These are phyloP conservation scores for Glycine latifolia DNA, from an alignment of 306 rosid genomes.

Conservation along the genomic window DNA sequence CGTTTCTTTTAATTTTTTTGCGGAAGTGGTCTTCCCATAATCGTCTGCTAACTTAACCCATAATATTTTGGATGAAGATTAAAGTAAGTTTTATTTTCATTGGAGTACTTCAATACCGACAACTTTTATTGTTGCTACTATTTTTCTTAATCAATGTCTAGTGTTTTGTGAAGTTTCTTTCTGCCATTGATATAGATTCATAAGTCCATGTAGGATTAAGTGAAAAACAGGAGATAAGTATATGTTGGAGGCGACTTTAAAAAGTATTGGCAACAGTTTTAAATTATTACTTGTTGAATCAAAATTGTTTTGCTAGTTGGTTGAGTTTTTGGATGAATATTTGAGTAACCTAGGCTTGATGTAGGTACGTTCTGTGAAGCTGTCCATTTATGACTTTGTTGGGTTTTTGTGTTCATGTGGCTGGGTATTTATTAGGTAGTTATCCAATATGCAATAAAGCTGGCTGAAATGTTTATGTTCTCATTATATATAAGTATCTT, in stretches of 20 bases:
- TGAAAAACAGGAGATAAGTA: conserved; percentile 62
- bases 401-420: neutral
- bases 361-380: neutral
- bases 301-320: neutral
- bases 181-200: conserved; percentile 35
- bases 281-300: neutral
- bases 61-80: no score
- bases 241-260: conserved; percentile 31
- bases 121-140: neutral
- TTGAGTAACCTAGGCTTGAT: conserved; percentile 12
- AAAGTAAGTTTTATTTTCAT: no score
- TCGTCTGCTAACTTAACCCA: no score
- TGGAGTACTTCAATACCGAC: no score
- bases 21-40: no score
- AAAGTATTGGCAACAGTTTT: conserved; percentile 3
- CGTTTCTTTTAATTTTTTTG: no score
- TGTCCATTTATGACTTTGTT: neutral
- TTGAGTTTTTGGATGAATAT: conserved; percentile 18
- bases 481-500: no score
- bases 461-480: no score
- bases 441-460: no score
- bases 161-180: neutral
- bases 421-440: no score
- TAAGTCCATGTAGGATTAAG: conserved; percentile 70
- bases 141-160: neutral